A percentile compares a stretch with the other conserved stretches of the same genome.
phyloP scores from a whole-genome alignment of 345 rosid species.

The Boechera retrofracta region DNA sequence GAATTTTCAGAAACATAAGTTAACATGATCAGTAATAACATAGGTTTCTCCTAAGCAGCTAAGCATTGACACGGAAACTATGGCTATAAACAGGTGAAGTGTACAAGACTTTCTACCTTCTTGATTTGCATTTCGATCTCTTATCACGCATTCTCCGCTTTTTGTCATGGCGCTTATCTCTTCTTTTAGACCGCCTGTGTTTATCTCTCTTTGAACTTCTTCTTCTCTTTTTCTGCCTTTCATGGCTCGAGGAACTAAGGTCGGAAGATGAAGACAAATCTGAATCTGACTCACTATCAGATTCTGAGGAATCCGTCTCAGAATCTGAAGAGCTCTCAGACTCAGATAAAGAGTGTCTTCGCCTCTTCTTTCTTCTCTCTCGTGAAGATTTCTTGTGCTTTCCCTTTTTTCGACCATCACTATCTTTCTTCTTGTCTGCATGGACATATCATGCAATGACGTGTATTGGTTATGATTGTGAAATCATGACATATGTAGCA shows the following conservation, averaged over 20 bases:
- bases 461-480: neutral
- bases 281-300: constrained; percentile 83
- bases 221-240: constrained; percentile 78
- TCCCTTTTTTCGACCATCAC: constrained; percentile 57
- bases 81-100: constrained; percentile 25
- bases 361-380: constrained; percentile 76
- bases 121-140: constrained; percentile 75
- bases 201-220: constrained; percentile 77
- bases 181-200: constrained; percentile 67
- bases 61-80: constrained; percentile 5
- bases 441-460: constrained; percentile 33
- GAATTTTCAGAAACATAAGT: constrained; percentile 11
- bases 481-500: neutral
- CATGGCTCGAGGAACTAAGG: constrained; percentile 87
- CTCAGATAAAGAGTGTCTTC: constrained; percentile 75
- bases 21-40: constrained; percentile 2
- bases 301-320: constrained; percentile 76
- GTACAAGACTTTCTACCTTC: constrained; percentile 58
- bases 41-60: constrained; percentile 7
- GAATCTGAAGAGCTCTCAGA: constrained; percentile 84
- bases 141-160: constrained; percentile 72
- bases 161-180: constrained; percentile 79
- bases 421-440: constrained; percentile 63
- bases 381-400: constrained; percentile 76
- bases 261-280: constrained; percentile 69